Conservation (phyloP, 2,329 filamentous ascomycete genomes). For the Ramularia endophylla region DNA sequence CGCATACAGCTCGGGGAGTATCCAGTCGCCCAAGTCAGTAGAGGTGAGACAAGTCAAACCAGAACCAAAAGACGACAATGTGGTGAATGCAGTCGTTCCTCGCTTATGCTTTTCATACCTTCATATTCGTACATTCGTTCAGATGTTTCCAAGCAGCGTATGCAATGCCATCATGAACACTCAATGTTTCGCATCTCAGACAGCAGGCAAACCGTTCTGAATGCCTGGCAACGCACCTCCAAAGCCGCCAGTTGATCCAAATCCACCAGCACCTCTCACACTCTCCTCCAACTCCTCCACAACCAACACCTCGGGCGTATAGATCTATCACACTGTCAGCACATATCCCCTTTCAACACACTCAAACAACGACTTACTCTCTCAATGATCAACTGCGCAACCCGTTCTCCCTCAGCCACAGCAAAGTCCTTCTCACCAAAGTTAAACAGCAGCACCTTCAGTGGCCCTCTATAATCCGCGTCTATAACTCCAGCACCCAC, state of each 20-base stretch:
- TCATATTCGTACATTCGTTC: too few species aligned
- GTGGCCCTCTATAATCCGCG: slow-evolving; percentile 88
- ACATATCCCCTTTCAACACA: not conserved
- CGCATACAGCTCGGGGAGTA: too few species aligned
- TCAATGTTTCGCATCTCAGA: not conserved
- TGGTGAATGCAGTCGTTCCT: too few species aligned
- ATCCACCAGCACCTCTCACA: slow-evolving; percentile 82
- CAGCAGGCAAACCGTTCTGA: slow-evolving; percentile 1
- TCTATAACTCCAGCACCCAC: slow-evolving; percentile 96
- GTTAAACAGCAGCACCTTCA: slow-evolving; percentile 95
- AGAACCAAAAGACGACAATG: too few species aligned
- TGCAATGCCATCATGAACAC: too few species aligned
- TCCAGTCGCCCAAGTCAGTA: too few species aligned
- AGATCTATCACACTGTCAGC: slow-evolving; percentile 53
- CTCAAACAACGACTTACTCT: slow-evolving; percentile 45
- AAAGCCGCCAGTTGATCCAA: slow-evolving; percentile 72
- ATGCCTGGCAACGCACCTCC: slow-evolving; percentile 28
- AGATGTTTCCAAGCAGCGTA: too few species aligned
- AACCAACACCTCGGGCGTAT: slow-evolving; percentile 85
- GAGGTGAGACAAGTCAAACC: too few species aligned
- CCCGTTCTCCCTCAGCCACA: slow-evolving; percentile 77
- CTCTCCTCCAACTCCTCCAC: slow-evolving; percentile 85
- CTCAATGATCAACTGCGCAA: slow-evolving; percentile 92
- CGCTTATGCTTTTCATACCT: too few species aligned
- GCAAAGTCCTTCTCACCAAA: slow-evolving; percentile 75